These are phyloP conservation scores for Colletotrichum cereale DNA, from an alignment of 2,329 filamentous ascomycete species.

Conservation along the genomic window DNA sequence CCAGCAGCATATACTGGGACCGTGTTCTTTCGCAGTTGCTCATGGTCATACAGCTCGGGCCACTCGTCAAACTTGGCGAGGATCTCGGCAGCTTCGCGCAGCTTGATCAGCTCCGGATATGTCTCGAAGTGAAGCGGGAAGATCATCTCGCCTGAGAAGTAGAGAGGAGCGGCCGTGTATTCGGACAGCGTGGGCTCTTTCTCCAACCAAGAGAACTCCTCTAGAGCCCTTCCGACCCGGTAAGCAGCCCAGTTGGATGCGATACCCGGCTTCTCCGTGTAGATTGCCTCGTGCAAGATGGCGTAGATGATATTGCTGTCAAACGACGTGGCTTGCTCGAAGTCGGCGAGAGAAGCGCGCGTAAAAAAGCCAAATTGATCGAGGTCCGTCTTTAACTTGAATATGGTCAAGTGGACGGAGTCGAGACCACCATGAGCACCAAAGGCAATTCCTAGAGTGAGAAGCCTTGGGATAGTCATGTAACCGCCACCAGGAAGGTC, in stretches of 20 bases:
- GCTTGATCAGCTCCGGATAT: constrained; percentile 78
- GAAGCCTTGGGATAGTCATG: constrained; percentile 79
- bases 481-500: constrained; percentile 78
- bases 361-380: constrained; percentile 82
- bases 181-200: constrained; percentile 45
- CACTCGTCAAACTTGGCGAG: constrained; percentile 78
- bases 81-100: constrained; percentile 77
- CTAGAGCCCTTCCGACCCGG: constrained; percentile 65
- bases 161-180: constrained; percentile 66
- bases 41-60: constrained; percentile 81
- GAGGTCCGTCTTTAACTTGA: constrained; percentile 79
- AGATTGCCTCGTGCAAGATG: constrained; percentile 88
- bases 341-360: constrained; percentile 73
- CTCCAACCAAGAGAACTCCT: constrained; percentile 65
- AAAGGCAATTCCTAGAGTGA: constrained; percentile 82
- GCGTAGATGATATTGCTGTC: constrained; percentile 87
- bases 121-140: constrained; percentile 87
- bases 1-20: constrained; percentile 89
- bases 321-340: constrained; percentile 77
- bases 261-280: constrained; percentile 76
- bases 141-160: constrained; percentile 94
- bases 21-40: constrained; percentile 79
- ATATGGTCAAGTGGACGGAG: constrained; percentile 77
- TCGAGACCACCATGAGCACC: constrained; percentile 85
- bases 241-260: constrained; percentile 82